Percentiles rank a stretch among this genome's conserved stretches.
These are phyloP conservation scores for Emiliania huxleyi DNA, from an alignment of 78 protist genomes.

Conservation along the genomic window DNA sequence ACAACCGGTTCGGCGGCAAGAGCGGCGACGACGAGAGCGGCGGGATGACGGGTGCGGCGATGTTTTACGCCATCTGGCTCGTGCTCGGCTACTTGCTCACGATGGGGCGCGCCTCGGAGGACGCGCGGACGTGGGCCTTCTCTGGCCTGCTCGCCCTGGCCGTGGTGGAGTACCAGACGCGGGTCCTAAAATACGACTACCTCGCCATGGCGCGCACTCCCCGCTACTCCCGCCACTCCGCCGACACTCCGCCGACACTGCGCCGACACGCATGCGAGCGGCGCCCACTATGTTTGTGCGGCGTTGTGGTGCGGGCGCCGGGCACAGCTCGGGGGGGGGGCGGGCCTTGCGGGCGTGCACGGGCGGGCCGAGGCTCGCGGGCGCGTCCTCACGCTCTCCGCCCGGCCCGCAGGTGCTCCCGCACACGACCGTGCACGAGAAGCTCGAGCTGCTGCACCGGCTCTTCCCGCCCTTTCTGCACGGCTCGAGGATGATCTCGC, in stretches of 20 bases:
- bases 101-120: not conserved
- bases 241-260: no score
- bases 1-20: constrained; percentile 16
- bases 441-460: not conserved
- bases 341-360: no score
- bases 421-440: not conserved
- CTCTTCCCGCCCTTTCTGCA: constrained; percentile 10
- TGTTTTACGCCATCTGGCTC: constrained; percentile 6
- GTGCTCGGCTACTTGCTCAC: not conserved
- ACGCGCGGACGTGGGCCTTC: not conserved
- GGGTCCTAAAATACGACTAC: not conserved
- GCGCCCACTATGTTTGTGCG: no score
- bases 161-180: not conserved
- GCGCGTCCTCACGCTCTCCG: no score
- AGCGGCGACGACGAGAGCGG: not conserved
- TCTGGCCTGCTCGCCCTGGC: constrained; percentile 16
- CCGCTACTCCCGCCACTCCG: no score
- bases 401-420: not conserved
- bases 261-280: no score
- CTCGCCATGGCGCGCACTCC: no score
- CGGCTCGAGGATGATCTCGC: not conserved
- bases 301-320: no score
- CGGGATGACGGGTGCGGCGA: no score
- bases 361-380: no score
- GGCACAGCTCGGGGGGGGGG: no score